A percentile compares a stretch with the other conserved stretches of the same genome.
Evolutionary conservation across 176 grass and related monocot genomes (phyloP).

Genomic region (Juncus inflexus): DNA sequence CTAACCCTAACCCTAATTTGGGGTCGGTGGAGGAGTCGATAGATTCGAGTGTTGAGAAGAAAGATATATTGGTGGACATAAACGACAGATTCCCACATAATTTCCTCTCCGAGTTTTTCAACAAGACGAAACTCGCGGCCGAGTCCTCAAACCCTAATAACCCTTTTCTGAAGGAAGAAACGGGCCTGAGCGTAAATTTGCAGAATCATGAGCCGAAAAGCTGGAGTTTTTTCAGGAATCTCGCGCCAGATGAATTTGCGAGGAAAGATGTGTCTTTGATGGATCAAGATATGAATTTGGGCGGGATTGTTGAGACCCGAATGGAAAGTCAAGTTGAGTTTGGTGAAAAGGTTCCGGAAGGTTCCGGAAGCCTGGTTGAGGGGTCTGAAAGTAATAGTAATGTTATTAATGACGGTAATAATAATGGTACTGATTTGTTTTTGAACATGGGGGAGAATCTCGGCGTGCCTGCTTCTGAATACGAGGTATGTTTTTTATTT

Average conservation of each 20-base stretch:
- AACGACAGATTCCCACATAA: conserved; percentile 65
- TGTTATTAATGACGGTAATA: conserved; percentile 39
- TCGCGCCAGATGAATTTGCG: conserved; percentile 69
- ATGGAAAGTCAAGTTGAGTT: conserved; percentile 42
- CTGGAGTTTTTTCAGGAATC: conserved; percentile 98
- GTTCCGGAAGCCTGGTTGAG: conserved; percentile 32
- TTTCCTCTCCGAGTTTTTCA: conserved; percentile 91
- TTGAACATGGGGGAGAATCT: conserved; percentile 56
- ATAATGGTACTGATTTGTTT: conserved; percentile 75
- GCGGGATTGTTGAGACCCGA: conserved; percentile 39
- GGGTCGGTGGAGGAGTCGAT: conserved; percentile 36
- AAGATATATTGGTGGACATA: conserved; percentile 47
- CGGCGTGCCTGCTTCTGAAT: conserved; percentile 51
- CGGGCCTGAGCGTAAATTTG: conserved; percentile 75
- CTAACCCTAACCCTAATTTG: conserved; percentile 12
- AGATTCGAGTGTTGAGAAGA: conserved; percentile 35
- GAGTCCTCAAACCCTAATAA: conserved; percentile 42
- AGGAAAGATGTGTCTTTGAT: conserved; percentile 55
- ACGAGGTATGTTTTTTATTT: conserved; percentile 53
- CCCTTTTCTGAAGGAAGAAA: conserved; percentile 55
- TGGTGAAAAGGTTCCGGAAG: conserved; percentile 30
- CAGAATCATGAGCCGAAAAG: conserved; percentile 72
- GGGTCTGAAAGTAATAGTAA: conserved; percentile 25
- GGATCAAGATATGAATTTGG: conserved; percentile 61
- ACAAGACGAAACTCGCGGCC: conserved; percentile 55